Evolutionary conservation across 257 asterid genomes (phyloP).

Genomic region (Solanum corneliomulleri): DNA sequence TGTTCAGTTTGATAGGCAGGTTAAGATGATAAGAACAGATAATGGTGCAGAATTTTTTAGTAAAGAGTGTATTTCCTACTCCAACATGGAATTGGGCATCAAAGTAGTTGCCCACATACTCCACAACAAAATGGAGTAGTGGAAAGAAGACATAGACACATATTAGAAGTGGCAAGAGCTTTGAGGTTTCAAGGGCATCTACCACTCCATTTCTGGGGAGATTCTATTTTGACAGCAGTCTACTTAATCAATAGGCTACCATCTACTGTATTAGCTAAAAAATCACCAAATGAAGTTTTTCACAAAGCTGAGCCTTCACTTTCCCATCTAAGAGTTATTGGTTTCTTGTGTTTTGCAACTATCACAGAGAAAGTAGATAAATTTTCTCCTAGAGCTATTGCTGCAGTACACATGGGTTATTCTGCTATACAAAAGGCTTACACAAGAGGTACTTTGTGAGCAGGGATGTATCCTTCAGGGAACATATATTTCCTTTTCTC

Average conservation of each 20-base stretch:
- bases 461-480: not conserved
- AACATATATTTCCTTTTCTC: not conserved
- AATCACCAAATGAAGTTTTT: not conserved
- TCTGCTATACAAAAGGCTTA: not conserved
- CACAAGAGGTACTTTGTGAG: not conserved
- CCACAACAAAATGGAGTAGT: not conserved
- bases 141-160: not conserved
- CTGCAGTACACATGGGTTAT: not conserved
- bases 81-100: not conserved
- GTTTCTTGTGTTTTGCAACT: not conserved
- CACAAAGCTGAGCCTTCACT: rapidly evolving
- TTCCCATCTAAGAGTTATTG: not conserved
- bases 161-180: not conserved
- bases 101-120: not conserved
- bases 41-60: not conserved
- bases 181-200: not conserved
- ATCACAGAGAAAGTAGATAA: not conserved
- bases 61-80: not conserved
- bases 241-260: not conserved
- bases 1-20: not conserved
- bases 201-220: not conserved
- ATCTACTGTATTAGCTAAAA: not conserved
- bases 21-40: not conserved
- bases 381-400: no score
- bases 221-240: not conserved